Base-by-base conservation (phyloP, 371 early-diverging fungal genomes). In the Parasitella parasitica region DNA sequence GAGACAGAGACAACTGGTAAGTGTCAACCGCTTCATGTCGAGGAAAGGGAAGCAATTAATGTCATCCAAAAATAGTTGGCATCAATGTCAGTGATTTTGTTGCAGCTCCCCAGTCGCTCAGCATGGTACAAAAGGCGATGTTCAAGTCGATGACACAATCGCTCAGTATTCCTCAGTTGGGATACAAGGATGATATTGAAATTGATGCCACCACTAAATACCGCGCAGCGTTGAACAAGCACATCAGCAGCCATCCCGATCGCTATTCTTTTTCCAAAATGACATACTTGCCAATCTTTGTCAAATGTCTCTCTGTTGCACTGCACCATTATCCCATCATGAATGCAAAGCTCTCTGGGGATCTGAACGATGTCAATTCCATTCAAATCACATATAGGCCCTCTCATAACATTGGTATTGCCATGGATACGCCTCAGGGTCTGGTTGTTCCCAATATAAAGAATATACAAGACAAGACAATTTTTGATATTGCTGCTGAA, bases 401-500 rank as follows among this genome's bases (percentile, higher is more conserved):
- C 2, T 71, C 82, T 2, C 97, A 97, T 70, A 96, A 97, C 71
- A 91, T 98, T 65, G 95, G 96, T 55, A 75, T 98, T 38, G 99
- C 99, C 22, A 95, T 98, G 95, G 99, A 97, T 68, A 95, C 98
- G 8, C 94, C 96, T 8, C 83, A 87, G 37, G 99, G 99, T 3
- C 76, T 98, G 39, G 64, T 97, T 30, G 97, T 97, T 1, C 99
- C 99, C 22, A 95, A 93, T 68, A 89, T 98, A 69, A 97, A 97
- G 83, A 77, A 93, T 61, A 94, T 95, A 0, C 90, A 97, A 65
- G 60, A 78, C 50, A 89, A 92, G 75, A 89, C 94, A n/a, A 88
- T 98, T 24, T 76, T 97, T 53, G 95, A 96, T 32, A 91, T 98
- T 64, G 95, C 97, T 2, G 75, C 75, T 2, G 97, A 97, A 63